Conservation (phyloP, 2,329 filamentous ascomycete genomes). For the Fusarium sp. region DNA sequence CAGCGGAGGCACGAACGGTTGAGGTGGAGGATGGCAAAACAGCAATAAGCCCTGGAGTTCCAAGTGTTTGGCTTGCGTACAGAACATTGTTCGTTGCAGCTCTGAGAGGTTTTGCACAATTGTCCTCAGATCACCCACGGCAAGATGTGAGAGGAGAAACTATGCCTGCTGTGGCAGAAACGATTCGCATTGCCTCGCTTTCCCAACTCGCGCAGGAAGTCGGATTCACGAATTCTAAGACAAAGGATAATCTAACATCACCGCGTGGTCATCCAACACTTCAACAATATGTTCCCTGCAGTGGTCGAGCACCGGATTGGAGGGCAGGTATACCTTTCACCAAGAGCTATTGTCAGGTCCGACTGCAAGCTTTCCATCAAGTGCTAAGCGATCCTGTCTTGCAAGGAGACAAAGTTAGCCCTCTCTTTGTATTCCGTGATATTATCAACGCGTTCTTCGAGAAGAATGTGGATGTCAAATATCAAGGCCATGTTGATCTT, state of each 20-base stretch:
- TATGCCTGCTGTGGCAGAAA: not conserved
- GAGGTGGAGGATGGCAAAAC: not conserved
- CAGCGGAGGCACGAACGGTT: not conserved
- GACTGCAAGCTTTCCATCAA: not conserved
- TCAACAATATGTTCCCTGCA: not conserved
- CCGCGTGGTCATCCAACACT: not conserved
- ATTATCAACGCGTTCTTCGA: no score
- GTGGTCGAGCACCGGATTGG: not conserved
- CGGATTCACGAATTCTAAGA: not conserved
- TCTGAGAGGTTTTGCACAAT: not conserved
- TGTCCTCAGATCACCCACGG: not conserved
- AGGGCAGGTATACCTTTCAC: not conserved
- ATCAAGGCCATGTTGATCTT: no score
- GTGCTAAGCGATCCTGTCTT: no score
- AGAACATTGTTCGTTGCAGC: not conserved
- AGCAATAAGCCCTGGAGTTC: not conserved
- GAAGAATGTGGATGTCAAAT: no score
- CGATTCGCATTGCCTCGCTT: not conserved
- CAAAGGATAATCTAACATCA: not conserved
- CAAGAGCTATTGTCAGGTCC: not conserved
- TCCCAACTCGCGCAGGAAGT: not conserved
- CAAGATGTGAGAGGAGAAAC: constrained; percentile 8
- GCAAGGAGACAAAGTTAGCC: no score
- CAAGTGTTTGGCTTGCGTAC: constrained; percentile 4
- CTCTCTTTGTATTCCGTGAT: no score